These are phyloP conservation scores for Aspergillus sp. DNA, from an alignment of 2,329 filamentous ascomycete genomes.

Conservation along the genomic window DNA sequence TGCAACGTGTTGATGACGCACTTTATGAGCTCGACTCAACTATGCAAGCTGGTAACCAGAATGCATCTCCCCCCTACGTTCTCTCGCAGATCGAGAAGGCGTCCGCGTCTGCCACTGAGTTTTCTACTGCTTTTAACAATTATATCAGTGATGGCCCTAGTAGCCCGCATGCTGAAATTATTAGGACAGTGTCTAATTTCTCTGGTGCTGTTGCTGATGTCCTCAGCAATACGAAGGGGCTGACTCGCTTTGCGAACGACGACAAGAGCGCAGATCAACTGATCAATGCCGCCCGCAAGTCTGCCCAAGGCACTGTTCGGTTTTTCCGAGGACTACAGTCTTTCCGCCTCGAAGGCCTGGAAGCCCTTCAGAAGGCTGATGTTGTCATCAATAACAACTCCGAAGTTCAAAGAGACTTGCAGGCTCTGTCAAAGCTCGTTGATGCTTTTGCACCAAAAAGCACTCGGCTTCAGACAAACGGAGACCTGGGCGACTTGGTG, in stretches of 20 bases:
- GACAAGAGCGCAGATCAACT: slow-evolving; percentile 91
- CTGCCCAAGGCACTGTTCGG: slow-evolving; percentile 81
- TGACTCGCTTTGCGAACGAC: slow-evolving; percentile 87
- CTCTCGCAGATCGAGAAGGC: slow-evolving; percentile 97
- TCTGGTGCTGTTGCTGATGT: slow-evolving; percentile 89
- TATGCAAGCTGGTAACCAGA: slow-evolving; percentile 99
- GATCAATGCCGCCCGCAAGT: slow-evolving; percentile 76
- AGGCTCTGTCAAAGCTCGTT: slow-evolving; percentile 88
- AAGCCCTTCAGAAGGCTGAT: slow-evolving; percentile 88
- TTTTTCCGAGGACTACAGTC: slow-evolving; percentile 95
- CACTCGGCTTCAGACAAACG: slow-evolving; percentile 72
- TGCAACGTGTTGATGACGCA: slow-evolving; percentile 91
- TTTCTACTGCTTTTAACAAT: slow-evolving; percentile 97
- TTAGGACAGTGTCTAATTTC: slow-evolving; percentile 88
- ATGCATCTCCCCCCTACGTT: slow-evolving; percentile 90
- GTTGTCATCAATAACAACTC: slow-evolving; percentile 97
- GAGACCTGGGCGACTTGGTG: slow-evolving; percentile 89
- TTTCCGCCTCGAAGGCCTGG: slow-evolving; percentile 87
- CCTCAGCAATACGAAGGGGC: slow-evolving; percentile 92
- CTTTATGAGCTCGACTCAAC: slow-evolving; percentile 95
- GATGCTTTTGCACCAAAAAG: slow-evolving; percentile 89
- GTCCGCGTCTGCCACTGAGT: slow-evolving; percentile 90
- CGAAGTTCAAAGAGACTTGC: slow-evolving; percentile 90
- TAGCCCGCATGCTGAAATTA: slow-evolving; percentile 84
- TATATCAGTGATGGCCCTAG: slow-evolving; percentile 96